These are phyloP conservation scores for Tetracladium marchalianum DNA, from an alignment of 495 filamentous ascomycete species.

Conservation along the genomic window DNA sequence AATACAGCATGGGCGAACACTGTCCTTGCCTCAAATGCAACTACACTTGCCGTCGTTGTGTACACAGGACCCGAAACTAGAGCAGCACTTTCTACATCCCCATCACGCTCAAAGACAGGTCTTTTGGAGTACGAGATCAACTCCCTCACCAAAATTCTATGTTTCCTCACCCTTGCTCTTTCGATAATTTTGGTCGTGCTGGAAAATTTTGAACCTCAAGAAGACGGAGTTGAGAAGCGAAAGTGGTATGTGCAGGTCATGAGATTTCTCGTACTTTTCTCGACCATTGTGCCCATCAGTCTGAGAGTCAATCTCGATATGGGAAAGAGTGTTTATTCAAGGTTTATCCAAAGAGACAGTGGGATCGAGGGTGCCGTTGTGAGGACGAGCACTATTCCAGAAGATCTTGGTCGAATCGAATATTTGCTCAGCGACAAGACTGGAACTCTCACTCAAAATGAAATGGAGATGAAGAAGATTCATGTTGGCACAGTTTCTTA, in stretches of 20 bases:
- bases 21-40: conserved; percentile 84
- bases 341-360: conserved; percentile 85
- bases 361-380: conserved; percentile 90
- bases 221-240: conserved; percentile 32
- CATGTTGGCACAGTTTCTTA: conserved; percentile 98
- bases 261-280: conserved; percentile 95
- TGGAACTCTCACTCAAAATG: conserved; percentile 92
- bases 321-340: conserved; percentile 92
- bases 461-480: conserved; percentile 98
- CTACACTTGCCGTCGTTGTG: conserved; percentile 76
- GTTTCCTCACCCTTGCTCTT: conserved; percentile 72
- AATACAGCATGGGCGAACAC: conserved; percentile 99
- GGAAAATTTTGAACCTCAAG: conserved; percentile 57
- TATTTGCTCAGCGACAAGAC: conserved; percentile 97
- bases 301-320: conserved; percentile 93
- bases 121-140: conserved; percentile 95
- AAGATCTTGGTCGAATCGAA: conserved; percentile 91
- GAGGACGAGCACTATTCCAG: conserved; percentile 91
- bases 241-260: conserved; percentile 93
- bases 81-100: conserved; percentile 85
- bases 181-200: conserved; percentile 86
- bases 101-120: conserved; percentile 85
- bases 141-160: conserved; percentile 94
- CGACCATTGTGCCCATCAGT: conserved; percentile 95
- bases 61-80: conserved; percentile 95